phyloP scores from a whole-genome alignment of 169 alveolate species.

The Cryptosporidium felis region DNA sequence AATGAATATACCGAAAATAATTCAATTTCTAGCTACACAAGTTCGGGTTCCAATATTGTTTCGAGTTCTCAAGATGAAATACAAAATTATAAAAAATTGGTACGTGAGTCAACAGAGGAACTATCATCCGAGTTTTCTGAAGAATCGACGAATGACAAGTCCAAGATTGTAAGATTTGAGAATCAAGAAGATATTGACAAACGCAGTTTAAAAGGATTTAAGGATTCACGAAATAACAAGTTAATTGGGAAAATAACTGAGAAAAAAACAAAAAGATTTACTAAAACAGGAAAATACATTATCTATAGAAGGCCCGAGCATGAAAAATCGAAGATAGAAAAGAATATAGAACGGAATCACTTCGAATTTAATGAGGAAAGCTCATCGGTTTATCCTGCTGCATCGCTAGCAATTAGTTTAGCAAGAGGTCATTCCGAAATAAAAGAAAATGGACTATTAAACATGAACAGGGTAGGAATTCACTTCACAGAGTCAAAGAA shows the following conservation, averaged over 20 bases:
- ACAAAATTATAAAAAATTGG: background rate
- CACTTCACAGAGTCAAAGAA: background rate
- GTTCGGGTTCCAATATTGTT: background rate
- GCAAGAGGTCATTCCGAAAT: conserved; percentile 67
- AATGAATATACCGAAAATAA: background rate
- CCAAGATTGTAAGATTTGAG: background rate
- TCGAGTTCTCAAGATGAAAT: background rate
- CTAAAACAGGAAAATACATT: conserved; percentile 51
- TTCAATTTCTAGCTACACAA: background rate
- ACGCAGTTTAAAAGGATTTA: background rate
- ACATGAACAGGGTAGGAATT: background rate
- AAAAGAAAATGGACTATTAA: conserved; percentile 16
- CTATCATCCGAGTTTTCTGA: background rate
- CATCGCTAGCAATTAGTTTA: conserved; percentile 53
- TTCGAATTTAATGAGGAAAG: background rate
- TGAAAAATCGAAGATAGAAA: conserved; percentile 9
- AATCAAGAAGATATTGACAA: background rate
- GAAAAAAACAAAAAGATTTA: conserved; percentile 24
- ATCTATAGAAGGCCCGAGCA: conserved; percentile 53
- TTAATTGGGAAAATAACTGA: background rate
- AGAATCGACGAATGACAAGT: too few relatives aligned
- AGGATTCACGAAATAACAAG: background rate
- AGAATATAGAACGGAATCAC: background rate
- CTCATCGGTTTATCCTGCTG: conserved; percentile 34
- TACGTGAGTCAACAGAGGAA: background rate